phyloP scores from a whole-genome alignment of 2,329 filamentous ascomycete genomes.

The Trichoderma koningiopsis region DNA sequence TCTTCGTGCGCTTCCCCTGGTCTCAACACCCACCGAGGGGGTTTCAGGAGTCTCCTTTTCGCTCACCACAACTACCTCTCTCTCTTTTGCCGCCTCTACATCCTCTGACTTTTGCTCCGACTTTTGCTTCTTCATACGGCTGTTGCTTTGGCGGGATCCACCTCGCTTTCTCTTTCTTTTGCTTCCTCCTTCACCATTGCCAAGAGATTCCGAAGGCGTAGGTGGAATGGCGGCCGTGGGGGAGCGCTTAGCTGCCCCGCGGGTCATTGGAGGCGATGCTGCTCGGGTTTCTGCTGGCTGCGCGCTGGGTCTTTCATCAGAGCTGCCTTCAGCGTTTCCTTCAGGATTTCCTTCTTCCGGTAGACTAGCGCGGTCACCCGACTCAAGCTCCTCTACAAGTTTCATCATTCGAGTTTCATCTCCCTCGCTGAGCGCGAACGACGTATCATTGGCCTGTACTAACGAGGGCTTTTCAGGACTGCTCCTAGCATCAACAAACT shows the following conservation, averaged over 20 bases:
- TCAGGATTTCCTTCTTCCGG: slow-evolving; percentile 27
- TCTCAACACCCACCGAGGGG: slow-evolving; percentile 25
- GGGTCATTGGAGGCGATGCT: slow-evolving; percentile 27
- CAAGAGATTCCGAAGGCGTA: slow-evolving; percentile 29
- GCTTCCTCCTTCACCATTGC: slow-evolving; percentile 11
- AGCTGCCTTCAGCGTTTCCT: slow-evolving; percentile 18
- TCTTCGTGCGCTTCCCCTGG: slow-evolving; percentile 30
- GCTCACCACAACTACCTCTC: slow-evolving; percentile 17
- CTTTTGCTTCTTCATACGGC: slow-evolving; percentile 37
- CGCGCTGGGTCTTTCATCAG: slow-evolving; percentile 31
- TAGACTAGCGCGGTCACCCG: slow-evolving; percentile 32
- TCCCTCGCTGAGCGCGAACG: slow-evolving; percentile 47
- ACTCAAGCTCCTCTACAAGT: slow-evolving; percentile 54
- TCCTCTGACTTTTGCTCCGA: slow-evolving; percentile 35
- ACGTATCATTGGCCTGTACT: slow-evolving; percentile 33
- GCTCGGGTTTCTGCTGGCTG: slow-evolving; percentile 29
- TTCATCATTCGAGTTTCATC: slow-evolving; percentile 53
- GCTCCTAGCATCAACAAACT: slow-evolving; percentile 53
- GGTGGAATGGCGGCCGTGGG: slow-evolving; percentile 32
- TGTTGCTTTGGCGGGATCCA: slow-evolving; percentile 29
- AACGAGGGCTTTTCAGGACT: slow-evolving; percentile 41
- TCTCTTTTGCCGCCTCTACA: slow-evolving; percentile 27
- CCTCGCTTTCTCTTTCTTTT: slow-evolving; percentile 39
- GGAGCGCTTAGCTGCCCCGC: slow-evolving; percentile 23
- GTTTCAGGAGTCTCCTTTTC: not conserved